Base-by-base conservation (phyloP, 257 asterid genomes). In the Capsicum chinense region DNA sequence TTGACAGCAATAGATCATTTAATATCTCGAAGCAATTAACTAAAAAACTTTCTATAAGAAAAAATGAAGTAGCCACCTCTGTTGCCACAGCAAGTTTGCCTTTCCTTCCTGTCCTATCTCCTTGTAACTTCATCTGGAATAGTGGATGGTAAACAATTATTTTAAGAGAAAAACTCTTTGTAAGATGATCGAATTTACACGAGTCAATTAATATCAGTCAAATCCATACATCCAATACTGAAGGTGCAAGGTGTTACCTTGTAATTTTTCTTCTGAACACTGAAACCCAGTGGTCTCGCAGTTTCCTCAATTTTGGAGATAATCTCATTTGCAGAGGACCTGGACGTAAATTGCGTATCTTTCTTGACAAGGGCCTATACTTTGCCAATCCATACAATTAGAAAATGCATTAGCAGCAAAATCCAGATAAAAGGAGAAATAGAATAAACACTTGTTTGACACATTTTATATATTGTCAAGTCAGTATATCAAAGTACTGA, bases 61-160 rank as follows among this genome's bases (percentile, higher is more conserved):
- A 79, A 62, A 81, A 85, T 10, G 56, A 48, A 84, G 70, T 83
- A 57, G 62, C 63, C 85, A 94, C 98, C 96, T 94, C 98, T 39
- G 97, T 93, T 62, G 97, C 96, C 58, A 94, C 93, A 83, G 97
- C 88, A 58, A 94, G 97, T 19, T 92, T 96, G 58, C 98, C 98
- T 84, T 94, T 94, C 74, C 98, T 90, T 85, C 98, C 97, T 5
- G 92, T 92, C 86, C 86, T 91, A 86, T 93, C 97, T 56, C 98
- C 97, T 88, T 89, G 90, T 86, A 92, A 84, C 89, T 89, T 94
- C 95, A 94, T 94, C 98, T 91, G 89, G 79, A 86, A 66, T 56
- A 82, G 56, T 73, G 16, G 58, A 50, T 56, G 59, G 9, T 56
- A 70, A 81, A 42, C 47, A 42, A 64, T 35, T 80, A 12, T 26